Percentiles rank a stretch among this genome's conserved stretches.
Evolutionary conservation across 1,139 yeast species (phyloP).

Genomic region (Debaryomyces fabryi): DNA sequence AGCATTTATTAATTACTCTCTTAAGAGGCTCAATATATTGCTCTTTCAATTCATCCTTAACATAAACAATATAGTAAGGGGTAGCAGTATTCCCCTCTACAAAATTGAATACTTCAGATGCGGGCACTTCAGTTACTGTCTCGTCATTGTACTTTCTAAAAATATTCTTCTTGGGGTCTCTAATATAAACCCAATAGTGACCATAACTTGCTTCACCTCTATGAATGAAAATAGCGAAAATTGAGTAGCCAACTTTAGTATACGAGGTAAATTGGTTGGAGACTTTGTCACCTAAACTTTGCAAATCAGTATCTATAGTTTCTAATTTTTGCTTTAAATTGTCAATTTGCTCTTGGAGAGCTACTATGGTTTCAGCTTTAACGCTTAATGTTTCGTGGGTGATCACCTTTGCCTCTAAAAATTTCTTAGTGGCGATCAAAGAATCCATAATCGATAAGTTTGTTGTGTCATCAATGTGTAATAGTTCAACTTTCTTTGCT

Average conservation of each 20-base stretch:
- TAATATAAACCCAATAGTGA: conserved; percentile 94
- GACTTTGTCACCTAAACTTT: conserved; percentile 48
- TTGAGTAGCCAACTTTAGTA: conserved; percentile 69
- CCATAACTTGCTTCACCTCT: conserved; percentile 96
- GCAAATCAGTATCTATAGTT: conserved; percentile 43
- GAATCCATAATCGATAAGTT: conserved; percentile 53
- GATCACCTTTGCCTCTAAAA: conserved; percentile 42
- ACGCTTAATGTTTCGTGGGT: conserved; percentile 28
- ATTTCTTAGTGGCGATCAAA: conserved; percentile 56
- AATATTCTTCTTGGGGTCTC: conserved; percentile 65
- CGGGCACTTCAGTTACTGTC: conserved; percentile 75
- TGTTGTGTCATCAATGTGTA: conserved; percentile 47
- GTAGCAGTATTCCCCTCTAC: conserved; percentile 81
- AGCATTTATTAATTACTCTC: conserved; percentile 32
- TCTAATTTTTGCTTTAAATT: conserved; percentile 23
- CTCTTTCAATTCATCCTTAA: conserved; percentile 60
- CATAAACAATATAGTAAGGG: conserved; percentile 88
- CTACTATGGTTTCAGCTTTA: conserved; percentile 39
- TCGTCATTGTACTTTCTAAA: conserved; percentile 95
- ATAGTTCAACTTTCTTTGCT: conserved; percentile 42
- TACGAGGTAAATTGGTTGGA: conserved; percentile 62
- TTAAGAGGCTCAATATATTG: conserved; percentile 71
- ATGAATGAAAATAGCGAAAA: conserved; percentile 92
- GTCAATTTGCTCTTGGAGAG: conserved; percentile 34
- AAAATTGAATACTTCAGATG: conserved; percentile 76